Base-by-base conservation (phyloP, 1,284 basidiomycete species). In the Apiotrichum mycotoxinovorans region DNA sequence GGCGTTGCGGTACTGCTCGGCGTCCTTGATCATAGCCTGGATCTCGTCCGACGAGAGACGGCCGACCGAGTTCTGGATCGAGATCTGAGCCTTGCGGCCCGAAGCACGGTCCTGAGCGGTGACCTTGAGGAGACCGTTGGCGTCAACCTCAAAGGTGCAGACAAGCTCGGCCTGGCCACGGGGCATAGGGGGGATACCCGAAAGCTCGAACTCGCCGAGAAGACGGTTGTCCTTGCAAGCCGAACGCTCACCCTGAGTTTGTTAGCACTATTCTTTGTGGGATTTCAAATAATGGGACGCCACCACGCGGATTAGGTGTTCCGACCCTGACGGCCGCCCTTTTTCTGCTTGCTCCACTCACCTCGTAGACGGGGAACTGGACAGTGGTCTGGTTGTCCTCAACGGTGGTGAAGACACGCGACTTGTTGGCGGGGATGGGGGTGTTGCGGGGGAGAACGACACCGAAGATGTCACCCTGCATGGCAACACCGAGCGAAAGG, bases 371-470 rank as follows among this genome's bases (percentile, higher is more conserved):
- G 68, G 91, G 93, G 89, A 97, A 95, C 63, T 91, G 92, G 80
- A 97, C 93, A 56, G 87, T 90, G 62, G 93, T 94, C 81, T 97
- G 93, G 83, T 97, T 97, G 84, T 97, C 94, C 83, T 95, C 91
- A 65, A 95, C 91, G 51, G 94, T 97, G 67, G 93, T 95, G 84
- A 97, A 97, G 56, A 87, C 88, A 74, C 91, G 84, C 46, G 90
- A 92, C 82, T 96, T 96, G 85, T 92, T 95, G 77, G 92, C 91
- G 59, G 94, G 93, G 78, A 97, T 94, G 68, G 92, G 89, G 64
- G 94, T 96, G 84, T 97, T 97, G 72, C 94, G 88, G 61, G 88
- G 83, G 68, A 78, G 75, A 61, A 98, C 85, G 81, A 94, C 94
- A 73, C 93, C 96, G 84, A 98, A 92, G 69, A 98, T 92, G 79